Conservation (phyloP, 140 eudicot species). For the Erigeron philadelphicus region DNA sequence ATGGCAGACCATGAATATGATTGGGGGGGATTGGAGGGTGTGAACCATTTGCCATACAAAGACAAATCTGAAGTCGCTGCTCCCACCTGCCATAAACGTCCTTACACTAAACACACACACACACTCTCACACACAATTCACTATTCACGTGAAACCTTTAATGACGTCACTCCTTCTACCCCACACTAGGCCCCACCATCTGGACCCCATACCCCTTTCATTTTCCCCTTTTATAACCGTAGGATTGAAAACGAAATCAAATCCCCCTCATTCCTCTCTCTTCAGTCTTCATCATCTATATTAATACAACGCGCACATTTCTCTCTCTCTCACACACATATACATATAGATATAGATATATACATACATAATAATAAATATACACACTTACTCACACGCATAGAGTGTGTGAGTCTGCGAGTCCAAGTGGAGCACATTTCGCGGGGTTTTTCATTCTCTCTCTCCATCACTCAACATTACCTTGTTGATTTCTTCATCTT, state of each 20-base stretch:
- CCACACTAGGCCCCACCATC: conserved; percentile 5
- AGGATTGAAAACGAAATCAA: conserved; percentile 38
- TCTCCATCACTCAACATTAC: conserved; percentile 12
- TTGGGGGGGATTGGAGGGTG: not conserved
- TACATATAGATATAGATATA: no score
- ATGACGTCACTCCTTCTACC: conserved; percentile 26
- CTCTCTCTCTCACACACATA: not conserved
- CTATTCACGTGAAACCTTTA: conserved; percentile 28
- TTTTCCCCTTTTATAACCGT: conserved; percentile 34
- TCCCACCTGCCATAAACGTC: conserved; percentile 26
- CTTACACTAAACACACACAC: conserved; percentile 10
- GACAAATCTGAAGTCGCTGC: conserved; percentile 39
- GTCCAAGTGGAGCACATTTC: conserved; percentile 39
- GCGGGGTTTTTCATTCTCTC: conserved; percentile 43
- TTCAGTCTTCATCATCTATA: conserved; percentile 6
- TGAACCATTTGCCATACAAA: not conserved
- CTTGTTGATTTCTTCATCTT: conserved; percentile 17
- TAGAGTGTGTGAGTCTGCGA: not conserved
- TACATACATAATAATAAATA: no score
- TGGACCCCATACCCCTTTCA: conserved; percentile 24
- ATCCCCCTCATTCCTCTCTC: conserved; percentile 12
- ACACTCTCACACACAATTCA: not conserved
- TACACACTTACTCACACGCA: no score
- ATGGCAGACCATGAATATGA: conserved; percentile 15
- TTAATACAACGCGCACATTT: not conserved